Conservation (phyloP, 1,284 basidiomycete genomes). For the Agaricales sp. region DNA sequence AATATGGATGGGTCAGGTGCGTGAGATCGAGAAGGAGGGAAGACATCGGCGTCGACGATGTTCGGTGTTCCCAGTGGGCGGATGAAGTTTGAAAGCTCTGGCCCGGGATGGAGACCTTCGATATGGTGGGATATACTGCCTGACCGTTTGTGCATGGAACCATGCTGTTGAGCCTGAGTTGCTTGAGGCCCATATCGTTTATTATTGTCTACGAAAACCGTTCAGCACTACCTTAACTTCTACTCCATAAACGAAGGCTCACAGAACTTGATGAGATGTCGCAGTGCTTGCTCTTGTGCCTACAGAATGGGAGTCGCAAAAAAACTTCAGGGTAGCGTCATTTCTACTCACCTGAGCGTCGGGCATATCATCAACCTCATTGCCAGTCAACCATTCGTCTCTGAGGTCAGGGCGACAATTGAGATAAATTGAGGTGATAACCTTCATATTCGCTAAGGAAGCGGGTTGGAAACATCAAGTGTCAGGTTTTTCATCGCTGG, state of each 20-base stretch:
- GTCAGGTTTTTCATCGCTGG: conserved; percentile 2
- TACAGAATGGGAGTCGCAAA: conserved; percentile 19
- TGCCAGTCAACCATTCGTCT: conserved; percentile 95
- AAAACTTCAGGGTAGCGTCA: not conserved
- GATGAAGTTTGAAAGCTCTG: conserved; percentile 63
- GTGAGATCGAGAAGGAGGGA: conserved; percentile 73
- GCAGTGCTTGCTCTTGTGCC: conserved; percentile 95
- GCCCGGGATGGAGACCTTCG: conserved; percentile 66
- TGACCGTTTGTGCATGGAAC: conserved; percentile 56
- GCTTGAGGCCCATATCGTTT: conserved; percentile 68
- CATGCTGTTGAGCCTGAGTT: conserved; percentile 34
- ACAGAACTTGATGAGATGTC: conserved; percentile 94
- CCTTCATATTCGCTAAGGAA: conserved; percentile 90
- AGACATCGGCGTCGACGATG: conserved; percentile 68
- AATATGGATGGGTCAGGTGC: conserved; percentile 78
- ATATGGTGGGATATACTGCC: conserved; percentile 73
- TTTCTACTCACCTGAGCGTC: conserved; percentile 56
- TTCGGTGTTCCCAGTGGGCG: conserved; percentile 71
- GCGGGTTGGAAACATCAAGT: conserved; percentile 2
- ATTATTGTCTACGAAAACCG: conserved; percentile 54
- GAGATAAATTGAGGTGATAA: conserved; percentile 97
- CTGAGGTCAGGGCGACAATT: conserved; percentile 94
- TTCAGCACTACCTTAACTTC: conserved; percentile 3
- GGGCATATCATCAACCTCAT: conserved; percentile 85
- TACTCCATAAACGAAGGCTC: conserved; percentile 19